Base-by-base conservation (phyloP, 495 filamentous ascomycete species). In the Lichina pygmaea region DNA sequence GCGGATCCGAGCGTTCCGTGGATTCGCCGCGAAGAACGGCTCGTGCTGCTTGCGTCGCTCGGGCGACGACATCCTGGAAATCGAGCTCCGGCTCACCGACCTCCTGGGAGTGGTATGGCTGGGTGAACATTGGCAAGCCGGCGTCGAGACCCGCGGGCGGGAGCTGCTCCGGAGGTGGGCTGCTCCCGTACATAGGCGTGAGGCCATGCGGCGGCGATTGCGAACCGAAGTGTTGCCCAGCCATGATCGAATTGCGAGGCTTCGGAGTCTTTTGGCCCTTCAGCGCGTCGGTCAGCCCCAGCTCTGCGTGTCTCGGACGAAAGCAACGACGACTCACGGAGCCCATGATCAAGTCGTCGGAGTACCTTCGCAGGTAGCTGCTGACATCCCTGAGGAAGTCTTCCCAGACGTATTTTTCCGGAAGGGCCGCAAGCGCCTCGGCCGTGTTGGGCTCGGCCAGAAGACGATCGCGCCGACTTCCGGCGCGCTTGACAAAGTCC, bases 351-450 rank as follows among this genome's bases (percentile, higher is more conserved):
- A 83, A 74, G 5, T 62, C 57, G 47, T 75, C 71, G 46, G 82
- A 73, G 46, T 84, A 78, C 50, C 81, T 75, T 46, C 72, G 77
- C 41, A 92, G 66, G 57, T 83, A 85, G 13, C 59, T 65, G 53
- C 75, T 79, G 6, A 93, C 61, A 46, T 74, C 73, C 32, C 75
- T 67, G 9, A 86, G 61, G 48, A 93, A 85, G 33, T 80, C 77
- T 37, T 76, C 73, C 66, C 78, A 77, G n/a, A 78, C 70, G 53
- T 81, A 91, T 52, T 81, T 79, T 48, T 79, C 75, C 1, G 71
- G 73, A 30, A 93, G 59, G 15, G 63, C 62, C 45, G 62, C 71
- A 47, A 81, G 66, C 37, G 62, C 69, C 42, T 77, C 73, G 42
- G 67, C 61, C 32, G 74, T 70, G 34, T 71, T 63, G 15, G 71